Evolutionary conservation across 1,284 basidiomycete genomes (phyloP).

Genomic region (Chalciporus sp.): DNA sequence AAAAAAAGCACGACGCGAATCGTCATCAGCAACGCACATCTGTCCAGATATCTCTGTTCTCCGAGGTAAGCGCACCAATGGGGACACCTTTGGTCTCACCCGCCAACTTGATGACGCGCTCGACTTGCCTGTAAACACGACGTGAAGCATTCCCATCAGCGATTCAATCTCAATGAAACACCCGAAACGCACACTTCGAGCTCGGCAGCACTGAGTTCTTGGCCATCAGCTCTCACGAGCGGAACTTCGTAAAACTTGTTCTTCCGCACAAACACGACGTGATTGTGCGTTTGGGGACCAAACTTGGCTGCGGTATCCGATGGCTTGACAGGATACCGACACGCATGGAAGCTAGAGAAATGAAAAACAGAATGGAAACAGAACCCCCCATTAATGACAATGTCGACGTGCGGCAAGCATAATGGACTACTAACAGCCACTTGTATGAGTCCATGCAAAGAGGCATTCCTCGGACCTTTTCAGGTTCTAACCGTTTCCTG

Average conservation of each 20-base stretch:
- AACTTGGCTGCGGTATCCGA: constrained; percentile 87
- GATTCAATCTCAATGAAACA: background rate
- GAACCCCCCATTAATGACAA: background rate
- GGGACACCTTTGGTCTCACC: constrained; percentile 60
- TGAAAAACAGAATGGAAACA: constrained; percentile 4
- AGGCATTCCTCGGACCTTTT: constrained; percentile 81
- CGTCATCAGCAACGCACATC: constrained; percentile 49
- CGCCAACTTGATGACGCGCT: constrained; percentile 73
- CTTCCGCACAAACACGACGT: constrained; percentile 90
- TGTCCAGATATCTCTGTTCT: constrained; percentile 92
- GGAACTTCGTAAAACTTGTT: constrained; percentile 88
- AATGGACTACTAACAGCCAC: constrained; percentile 74
- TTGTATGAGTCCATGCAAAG: constrained; percentile 97
- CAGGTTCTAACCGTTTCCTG: constrained; percentile 85
- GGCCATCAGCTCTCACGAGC: constrained; percentile 62
- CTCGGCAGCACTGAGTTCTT: constrained; percentile 75
- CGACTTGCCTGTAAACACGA: constrained; percentile 64
- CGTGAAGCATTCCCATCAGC: no score
- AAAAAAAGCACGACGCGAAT: background rate
- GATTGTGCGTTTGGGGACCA: constrained; percentile 76
- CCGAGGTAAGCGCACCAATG: constrained; percentile 84
- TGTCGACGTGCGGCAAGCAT: background rate
- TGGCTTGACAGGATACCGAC: constrained; percentile 82
- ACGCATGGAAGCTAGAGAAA: constrained; percentile 78
- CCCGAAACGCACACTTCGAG: constrained; percentile 61